phyloP scores from a whole-genome alignment of 1,284 basidiomycete genomes.

The Veloporphyrellus conicus region DNA sequence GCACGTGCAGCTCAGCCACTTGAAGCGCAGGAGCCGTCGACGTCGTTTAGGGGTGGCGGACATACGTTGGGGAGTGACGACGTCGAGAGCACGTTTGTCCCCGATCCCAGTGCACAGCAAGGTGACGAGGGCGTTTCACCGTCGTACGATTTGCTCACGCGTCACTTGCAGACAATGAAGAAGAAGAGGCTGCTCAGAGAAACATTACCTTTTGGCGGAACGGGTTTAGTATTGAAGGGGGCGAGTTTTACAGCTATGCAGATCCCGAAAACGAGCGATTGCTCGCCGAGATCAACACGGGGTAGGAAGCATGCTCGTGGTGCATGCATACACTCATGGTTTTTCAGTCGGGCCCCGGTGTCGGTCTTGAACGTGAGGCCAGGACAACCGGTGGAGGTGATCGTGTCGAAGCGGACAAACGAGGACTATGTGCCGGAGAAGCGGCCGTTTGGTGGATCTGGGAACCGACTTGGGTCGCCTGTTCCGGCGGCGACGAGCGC shows the following conservation, averaged over 20 bases:
- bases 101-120: slow-evolving; percentile 55
- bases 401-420: slow-evolving; percentile 68
- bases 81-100: slow-evolving; percentile 63
- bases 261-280: slow-evolving; percentile 74
- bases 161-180: slow-evolving; percentile 24
- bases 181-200: slow-evolving; percentile 64
- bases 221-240: slow-evolving; percentile 92
- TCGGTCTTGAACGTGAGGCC: slow-evolving; percentile 71
- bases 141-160: neutral
- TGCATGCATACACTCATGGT: neutral
- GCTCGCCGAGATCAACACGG: slow-evolving; percentile 76
- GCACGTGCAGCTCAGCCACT: slow-evolving; percentile 24
- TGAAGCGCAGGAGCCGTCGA: neutral
- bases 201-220: slow-evolving; percentile 91
- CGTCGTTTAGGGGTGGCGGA: slow-evolving; percentile 64
- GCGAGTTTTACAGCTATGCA: slow-evolving; percentile 81
- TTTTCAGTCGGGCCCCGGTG: slow-evolving; percentile 68
- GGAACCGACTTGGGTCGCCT: slow-evolving; percentile 79
- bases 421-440: slow-evolving; percentile 70
- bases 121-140: slow-evolving; percentile 11
- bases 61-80: slow-evolving; percentile 88
- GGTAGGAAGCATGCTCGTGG: slow-evolving; percentile 41
- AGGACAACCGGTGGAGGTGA: slow-evolving; percentile 84
- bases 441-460: slow-evolving; percentile 66
- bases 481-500: slow-evolving; percentile 37